Base-by-base conservation (phyloP, 495 filamentous ascomycete species). In the Melanomma pulvis-pyrius region DNA sequence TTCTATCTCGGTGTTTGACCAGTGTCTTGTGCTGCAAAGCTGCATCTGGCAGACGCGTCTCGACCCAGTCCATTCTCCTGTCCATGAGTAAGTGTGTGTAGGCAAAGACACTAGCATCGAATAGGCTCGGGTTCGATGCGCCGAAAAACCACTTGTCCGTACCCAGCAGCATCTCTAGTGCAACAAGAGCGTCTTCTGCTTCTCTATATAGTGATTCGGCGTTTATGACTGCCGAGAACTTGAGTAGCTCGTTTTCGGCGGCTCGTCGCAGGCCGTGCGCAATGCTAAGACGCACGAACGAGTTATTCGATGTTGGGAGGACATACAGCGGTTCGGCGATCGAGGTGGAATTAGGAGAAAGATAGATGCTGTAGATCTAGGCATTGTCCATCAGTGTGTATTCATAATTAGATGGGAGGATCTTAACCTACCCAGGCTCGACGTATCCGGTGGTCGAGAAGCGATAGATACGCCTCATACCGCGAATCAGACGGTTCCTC, bases 21-120 rank as follows among this genome's bases (percentile, higher is more conserved):
- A 88, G 78, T 54, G 83, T 85, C 44, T 59, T 52, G 19, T 63
- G 65, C 66, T 75, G 75, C 61, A 66, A 66, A 71, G 86, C 50
- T 19, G 46, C 25, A 28, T 73, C 67, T 12, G 56, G 51, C 22
- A 78, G 54, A 25, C 59, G 53, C 30, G 67, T 67, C 24, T 79
- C 77, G 22, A 59, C 41, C 89, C 88, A 92, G 3, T 77, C 65
- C 68, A 88, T 73, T 2, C 65, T 69, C 9, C 83, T 78, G 66
- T 89, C 84, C 63, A 96, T 73, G 30, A 97, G 81, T 21, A 96
- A 74, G 74, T 93, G 84, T n/a, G 91, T 92, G 76, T 96, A 98
- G 25, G 90, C 88, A 79, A 96, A 98, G 24, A 97, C 85, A 60
- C 82, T 85, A 26, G 93, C 92, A 76, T 98, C 94, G 69, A 98